Percentiles rank a stretch among this genome's conserved stretches.
Evolutionary conservation across 2,329 filamentous ascomycete genomes (phyloP).

Genomic region (Rasamsonia emersonii): DNA sequence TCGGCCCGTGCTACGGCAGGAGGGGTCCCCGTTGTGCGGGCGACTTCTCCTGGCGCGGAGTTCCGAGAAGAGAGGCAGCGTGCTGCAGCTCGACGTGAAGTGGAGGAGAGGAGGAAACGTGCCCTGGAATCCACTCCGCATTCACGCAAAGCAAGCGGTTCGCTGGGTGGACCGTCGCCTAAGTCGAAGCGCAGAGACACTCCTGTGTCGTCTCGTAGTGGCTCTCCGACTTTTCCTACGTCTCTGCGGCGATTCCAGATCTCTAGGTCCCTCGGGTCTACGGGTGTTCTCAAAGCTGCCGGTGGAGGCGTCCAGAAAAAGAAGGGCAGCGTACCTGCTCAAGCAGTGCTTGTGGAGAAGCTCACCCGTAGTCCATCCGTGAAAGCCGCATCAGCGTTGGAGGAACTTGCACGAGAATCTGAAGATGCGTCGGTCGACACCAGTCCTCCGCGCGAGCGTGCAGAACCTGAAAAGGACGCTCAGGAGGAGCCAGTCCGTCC

Average conservation of each 20-base stretch:
- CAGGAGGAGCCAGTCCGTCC: constrained; percentile 13
- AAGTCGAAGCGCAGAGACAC: constrained; percentile 10
- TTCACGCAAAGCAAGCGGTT: no score
- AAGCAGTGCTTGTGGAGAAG: constrained; percentile 35
- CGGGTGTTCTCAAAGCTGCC: constrained; percentile 17
- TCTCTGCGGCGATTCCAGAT: constrained; percentile 33
- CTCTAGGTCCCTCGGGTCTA: constrained; percentile 21
- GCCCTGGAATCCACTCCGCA: constrained; percentile 17
- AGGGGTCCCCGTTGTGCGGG: constrained; percentile 32
- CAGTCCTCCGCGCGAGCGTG: neutral
- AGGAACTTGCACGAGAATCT: constrained; percentile 18
- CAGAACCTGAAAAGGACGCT: constrained; percentile 6
- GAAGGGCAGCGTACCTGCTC: constrained; percentile 15
- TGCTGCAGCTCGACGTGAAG: constrained; percentile 19
- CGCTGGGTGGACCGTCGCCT: constrained; percentile 4
- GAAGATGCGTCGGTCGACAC: constrained; percentile 5
- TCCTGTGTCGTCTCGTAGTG: constrained; percentile 13
- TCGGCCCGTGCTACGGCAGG: constrained; percentile 7
- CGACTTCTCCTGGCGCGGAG: constrained; percentile 35
- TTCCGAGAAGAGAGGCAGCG: constrained; percentile 26
- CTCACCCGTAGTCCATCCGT: constrained; percentile 24
- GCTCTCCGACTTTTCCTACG: constrained; percentile 16
- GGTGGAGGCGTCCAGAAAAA: constrained; percentile 29
- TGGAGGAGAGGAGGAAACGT: constrained; percentile 20
- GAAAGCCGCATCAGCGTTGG: constrained; percentile 24